Evolutionary conservation across 768 basidiomycete genomes (phyloP).

Genomic region (Trametes punicea): DNA sequence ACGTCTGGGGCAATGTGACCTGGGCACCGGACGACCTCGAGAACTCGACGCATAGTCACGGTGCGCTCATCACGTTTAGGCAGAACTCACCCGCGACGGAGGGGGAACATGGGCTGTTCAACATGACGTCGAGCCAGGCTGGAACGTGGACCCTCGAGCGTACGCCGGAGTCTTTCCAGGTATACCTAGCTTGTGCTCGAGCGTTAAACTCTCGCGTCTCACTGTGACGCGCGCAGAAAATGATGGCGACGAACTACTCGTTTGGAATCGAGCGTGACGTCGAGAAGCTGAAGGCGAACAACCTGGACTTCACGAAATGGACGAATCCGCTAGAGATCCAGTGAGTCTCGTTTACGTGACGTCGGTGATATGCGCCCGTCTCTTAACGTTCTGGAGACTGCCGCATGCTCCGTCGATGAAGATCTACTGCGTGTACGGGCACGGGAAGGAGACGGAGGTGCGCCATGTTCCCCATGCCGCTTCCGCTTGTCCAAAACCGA

Average conservation of each 20-base stretch:
- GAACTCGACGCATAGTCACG: constrained; percentile 60
- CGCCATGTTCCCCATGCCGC: too few species aligned
- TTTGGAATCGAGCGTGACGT: constrained; percentile 84
- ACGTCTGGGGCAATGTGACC: constrained; percentile 75
- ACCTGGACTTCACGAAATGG: constrained; percentile 82
- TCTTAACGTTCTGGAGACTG: constrained; percentile 43
- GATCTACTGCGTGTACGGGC: constrained; percentile 90
- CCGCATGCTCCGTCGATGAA: constrained; percentile 91
- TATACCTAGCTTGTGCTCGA: constrained; percentile 23
- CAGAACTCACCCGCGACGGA: constrained; percentile 21
- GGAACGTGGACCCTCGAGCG: constrained; percentile 78
- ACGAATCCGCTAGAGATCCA: constrained; percentile 83
- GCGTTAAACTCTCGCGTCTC: background rate
- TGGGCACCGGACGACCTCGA: constrained; percentile 78
- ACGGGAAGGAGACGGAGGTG: constrained; percentile 94
- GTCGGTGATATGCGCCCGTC: background rate
- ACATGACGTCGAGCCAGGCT: constrained; percentile 78
- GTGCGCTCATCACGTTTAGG: constrained; percentile 81
- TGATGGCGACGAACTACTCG: constrained; percentile 83
- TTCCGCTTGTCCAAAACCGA: too few species aligned
- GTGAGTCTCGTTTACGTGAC: constrained; percentile 32
- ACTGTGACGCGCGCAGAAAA: constrained; percentile 47
- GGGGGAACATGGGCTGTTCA: constrained; percentile 33
- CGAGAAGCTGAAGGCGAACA: constrained; percentile 57
- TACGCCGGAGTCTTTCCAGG: constrained; percentile 81